A percentile compares a stretch with the other conserved stretches of the same genome.
Conservation (phyloP, 2,329 filamentous ascomycete genomes). For the Colletotrichum sp. region DNA sequence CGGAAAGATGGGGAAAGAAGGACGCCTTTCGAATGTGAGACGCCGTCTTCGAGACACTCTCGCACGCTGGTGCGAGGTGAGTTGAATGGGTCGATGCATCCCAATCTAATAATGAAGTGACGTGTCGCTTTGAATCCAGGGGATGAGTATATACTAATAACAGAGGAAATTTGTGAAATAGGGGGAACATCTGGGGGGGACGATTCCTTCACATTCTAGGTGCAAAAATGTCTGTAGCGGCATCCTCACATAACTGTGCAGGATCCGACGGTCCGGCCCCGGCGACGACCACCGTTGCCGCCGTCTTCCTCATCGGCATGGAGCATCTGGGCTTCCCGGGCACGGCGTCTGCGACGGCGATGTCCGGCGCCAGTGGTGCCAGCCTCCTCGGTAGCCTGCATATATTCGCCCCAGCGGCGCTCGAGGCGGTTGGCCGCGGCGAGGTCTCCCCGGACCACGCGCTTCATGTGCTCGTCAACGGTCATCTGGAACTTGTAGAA, state of each 20-base stretch:
- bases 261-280: constrained; percentile 66
- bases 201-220: no score
- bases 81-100: background rate
- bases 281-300: constrained; percentile 58
- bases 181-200: no score
- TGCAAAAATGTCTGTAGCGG: background rate
- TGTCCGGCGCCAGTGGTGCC: constrained; percentile 69
- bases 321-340: constrained; percentile 79
- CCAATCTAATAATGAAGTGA: constrained; percentile 1
- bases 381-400: constrained; percentile 89
- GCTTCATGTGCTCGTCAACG: constrained; percentile 90
- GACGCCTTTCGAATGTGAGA: constrained; percentile 10
- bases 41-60: background rate
- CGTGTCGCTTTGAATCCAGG: background rate
- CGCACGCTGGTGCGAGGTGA: background rate
- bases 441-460: constrained; percentile 80
- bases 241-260: constrained; percentile 67
- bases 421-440: constrained; percentile 79
- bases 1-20: background rate
- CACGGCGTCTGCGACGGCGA: constrained; percentile 75
- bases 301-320: constrained; percentile 84
- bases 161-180: background rate
- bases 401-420: constrained; percentile 91
- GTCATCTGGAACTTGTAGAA: constrained; percentile 97
- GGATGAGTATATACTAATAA: background rate